Evolutionary conservation across 768 basidiomycete species (phyloP).

Genomic region (Astraeus odoratus): DNA sequence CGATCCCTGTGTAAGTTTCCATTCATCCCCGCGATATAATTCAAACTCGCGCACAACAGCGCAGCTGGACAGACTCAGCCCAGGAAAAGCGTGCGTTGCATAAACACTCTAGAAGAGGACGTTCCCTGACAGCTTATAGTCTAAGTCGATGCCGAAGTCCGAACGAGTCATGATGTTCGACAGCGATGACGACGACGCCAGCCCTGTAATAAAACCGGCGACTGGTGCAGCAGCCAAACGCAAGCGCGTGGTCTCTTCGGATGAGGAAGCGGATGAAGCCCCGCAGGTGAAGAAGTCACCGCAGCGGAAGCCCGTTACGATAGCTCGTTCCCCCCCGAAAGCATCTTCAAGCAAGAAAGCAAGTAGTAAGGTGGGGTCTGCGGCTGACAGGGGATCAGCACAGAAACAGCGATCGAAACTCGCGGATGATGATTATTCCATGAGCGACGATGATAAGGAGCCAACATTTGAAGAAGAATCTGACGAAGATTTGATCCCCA

Average conservation of each 20-base stretch:
- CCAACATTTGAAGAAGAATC: conserved; percentile 11
- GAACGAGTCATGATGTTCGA: conserved; percentile 17
- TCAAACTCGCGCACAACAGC: neutral
- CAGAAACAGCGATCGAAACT: conserved; percentile 7
- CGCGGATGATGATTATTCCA: conserved; percentile 29
- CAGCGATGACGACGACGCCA: conserved; percentile 17
- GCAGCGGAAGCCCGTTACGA: conserved; percentile 36
- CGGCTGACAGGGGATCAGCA: neutral
- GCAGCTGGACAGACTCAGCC: neutral
- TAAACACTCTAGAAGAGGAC: neutral
- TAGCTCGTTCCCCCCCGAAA: conserved; percentile 15
- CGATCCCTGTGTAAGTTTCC: too few relatives aligned
- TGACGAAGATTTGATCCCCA: conserved; percentile 6
- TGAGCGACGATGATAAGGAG: conserved; percentile 18
- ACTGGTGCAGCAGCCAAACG: conserved; percentile 28
- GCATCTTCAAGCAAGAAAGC: neutral
- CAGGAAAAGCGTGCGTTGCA: neutral
- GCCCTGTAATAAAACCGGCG: conserved; percentile 3
- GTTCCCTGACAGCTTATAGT: neutral
- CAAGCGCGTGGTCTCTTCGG: conserved; percentile 16
- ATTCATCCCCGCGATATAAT: too few relatives aligned
- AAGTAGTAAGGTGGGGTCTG: neutral
- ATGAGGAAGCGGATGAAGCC: conserved; percentile 34
- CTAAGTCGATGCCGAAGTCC: conserved; percentile 6
- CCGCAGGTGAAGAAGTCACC: conserved; percentile 21